These are phyloP conservation scores for Groenewaldozyma salmanticensis DNA, from an alignment of 805 yeast species.

Conservation along the genomic window DNA sequence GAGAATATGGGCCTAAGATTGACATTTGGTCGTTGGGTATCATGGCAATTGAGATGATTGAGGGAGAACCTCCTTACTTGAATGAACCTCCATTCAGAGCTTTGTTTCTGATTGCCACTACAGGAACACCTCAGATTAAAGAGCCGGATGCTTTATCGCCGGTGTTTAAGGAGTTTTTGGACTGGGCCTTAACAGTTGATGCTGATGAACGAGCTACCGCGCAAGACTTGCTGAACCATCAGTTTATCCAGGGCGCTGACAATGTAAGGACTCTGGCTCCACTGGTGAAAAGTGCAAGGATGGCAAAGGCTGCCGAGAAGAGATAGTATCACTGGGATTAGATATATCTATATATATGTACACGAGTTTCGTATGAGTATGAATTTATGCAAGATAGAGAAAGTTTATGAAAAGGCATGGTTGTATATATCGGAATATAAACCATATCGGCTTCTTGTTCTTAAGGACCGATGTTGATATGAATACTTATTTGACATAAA, in stretches of 20 bases:
- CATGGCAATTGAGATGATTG: slow-evolving; percentile 98
- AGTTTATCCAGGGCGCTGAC: slow-evolving; percentile 34
- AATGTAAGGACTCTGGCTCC: slow-evolving; percentile 26
- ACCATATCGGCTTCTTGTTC: too few relatives aligned
- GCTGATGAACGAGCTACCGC: slow-evolving; percentile 86
- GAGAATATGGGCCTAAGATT: slow-evolving; percentile 93
- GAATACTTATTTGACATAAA: too few relatives aligned
- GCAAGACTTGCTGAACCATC: slow-evolving; percentile 72
- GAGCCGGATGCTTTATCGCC: slow-evolving; percentile 60
- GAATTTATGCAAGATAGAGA: too few relatives aligned
- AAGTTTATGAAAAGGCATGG: too few relatives aligned
- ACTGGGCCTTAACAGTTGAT: slow-evolving; percentile 90
- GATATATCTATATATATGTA: slow-evolving; percentile 2
- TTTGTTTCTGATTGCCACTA: slow-evolving; percentile 85
- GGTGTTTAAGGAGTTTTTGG: slow-evolving; percentile 74
- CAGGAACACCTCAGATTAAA: slow-evolving; percentile 85
- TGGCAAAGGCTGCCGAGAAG: slow-evolving; percentile 18
- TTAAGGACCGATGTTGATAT: too few relatives aligned
- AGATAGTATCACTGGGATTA: not conserved
- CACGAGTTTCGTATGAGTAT: too few relatives aligned
- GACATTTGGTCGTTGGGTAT: slow-evolving; percentile 98
- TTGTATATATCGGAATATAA: too few relatives aligned
- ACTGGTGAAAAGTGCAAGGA: slow-evolving; percentile 24
- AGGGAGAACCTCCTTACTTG: slow-evolving; percentile 96
- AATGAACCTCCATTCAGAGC: slow-evolving; percentile 95